Base-by-base conservation (phyloP, 208 protist genomes). In the Wallacemonas sp. region DNA sequence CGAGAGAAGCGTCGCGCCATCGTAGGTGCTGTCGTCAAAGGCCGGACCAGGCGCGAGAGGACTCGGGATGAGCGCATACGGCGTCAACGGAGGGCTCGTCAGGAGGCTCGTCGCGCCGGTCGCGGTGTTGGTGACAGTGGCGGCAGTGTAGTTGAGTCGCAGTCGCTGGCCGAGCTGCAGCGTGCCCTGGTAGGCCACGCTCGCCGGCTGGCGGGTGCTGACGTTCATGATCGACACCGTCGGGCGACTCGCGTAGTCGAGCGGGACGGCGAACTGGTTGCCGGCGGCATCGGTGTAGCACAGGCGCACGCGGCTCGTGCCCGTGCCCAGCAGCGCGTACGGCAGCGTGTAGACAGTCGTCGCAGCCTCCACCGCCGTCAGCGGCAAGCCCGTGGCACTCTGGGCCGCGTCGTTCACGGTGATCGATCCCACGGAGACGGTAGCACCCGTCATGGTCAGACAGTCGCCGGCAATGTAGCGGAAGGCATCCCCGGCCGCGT, bases 271-370 rank as follows among this genome's bases (percentile, higher is more conserved):
- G 64, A 90, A 96, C 65, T 92, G 70, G 50, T 90, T 92, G 42
- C 87, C 87, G 5, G 61, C 81, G 45, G 75, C 72, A 74, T 96
- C 88, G 36, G 67, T 79, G 79, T 94, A 96, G 70, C 91, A 96
- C 68, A 94, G 70, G 12, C 83, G 81, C 16, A 96, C 61, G 1
- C 76, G 41, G 10, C 3, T 84, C 3, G 81, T 93, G 48, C 77
- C 80, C 14, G 48, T 59, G 32, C 81, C 77, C n/a, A 94, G 67
- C 12, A 96, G 62, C 12, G 78, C 72, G 23, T 77, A 74, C 23
- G 87, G 72, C 25, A 96, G 46, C 1, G 31, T 28, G 59, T 78
- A 81, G 42, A 29, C 29, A 7, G 41, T 44, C 61, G 67, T 73
- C 29, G 57, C 67, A 16, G 65, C 46, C n/a, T 38, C 50, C 3